Evolutionary conservation across 306 rosid species (phyloP), one percentile per base, ranked within the genome.

Genomic region (Vigna radiata): DNA sequence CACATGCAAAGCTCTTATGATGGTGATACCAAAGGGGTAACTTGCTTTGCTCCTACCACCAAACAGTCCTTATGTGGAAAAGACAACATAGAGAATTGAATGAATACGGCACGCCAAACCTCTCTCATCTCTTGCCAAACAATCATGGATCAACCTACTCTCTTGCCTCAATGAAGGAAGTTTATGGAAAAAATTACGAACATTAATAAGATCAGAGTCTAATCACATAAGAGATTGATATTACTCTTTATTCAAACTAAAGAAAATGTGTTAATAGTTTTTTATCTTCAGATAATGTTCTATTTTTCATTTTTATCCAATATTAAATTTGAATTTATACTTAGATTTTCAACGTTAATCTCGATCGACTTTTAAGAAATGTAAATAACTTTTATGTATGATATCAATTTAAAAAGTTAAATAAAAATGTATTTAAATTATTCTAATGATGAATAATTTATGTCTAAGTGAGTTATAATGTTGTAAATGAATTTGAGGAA

Each of bases 101-200:
- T 61, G 68, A 79, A 72, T 85, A 89, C 87, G 85, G 86, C 88
- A 84, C 92, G 85, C 85, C 78, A 85, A 84, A 49, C 13, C 68
- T 59, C 72, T 52, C 72, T 39, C 2, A 70, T 31, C 70, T 16
- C 29, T 21, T 18, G 43, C 14, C 54, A n/a, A n/a, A 37, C 56
- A 53, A 43, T 67, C 14, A 72, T 43, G 15, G 10, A 53, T 64
- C 65, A 25, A 37, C 25, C 71, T 16, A 59, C 11, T 61, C 15
- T 17, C 33, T 76, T 18, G 18, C 75, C 74, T 77, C 76, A 25
- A 25, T 59, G 18, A n/a, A n/a, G n/a, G n/a, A n/a, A n/a, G n/a
- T n/a, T n/a, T n/a, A n/a, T n/a, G n/a, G n/a, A n/a, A n/a, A n/a
- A n/a, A n/a, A n/a, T n/a, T n/a, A 21, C 21, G 1, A 21, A 21